Evolutionary conservation across 192 early-diverging fungal genomes (phyloP).

Genomic region (Umbelopsis sp.): DNA sequence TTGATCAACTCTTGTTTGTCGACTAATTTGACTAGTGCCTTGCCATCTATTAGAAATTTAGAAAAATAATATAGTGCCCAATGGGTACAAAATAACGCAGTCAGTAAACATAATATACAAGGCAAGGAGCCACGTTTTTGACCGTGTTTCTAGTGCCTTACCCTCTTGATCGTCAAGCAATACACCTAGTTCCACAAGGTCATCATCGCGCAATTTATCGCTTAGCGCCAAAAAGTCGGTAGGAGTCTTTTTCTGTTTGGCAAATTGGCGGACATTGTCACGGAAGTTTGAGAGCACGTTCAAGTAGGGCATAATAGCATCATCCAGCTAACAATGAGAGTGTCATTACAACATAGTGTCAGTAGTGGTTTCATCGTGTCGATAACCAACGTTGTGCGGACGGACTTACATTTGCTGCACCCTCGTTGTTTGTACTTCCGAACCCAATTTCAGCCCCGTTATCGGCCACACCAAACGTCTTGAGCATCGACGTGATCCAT

Average conservation of each 20-base stretch:
- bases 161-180: constrained; percentile 90
- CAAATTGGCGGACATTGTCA: constrained; percentile 82
- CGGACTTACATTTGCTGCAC: constrained; percentile 44
- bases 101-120: neutral
- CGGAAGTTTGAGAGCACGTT: constrained; percentile 84
- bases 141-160: constrained; percentile 2
- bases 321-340: constrained; percentile 46
- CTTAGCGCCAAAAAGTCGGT: constrained; percentile 71
- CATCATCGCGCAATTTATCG: constrained; percentile 88
- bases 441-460: constrained; percentile 73
- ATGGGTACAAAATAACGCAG: too few species aligned
- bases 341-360: neutral
- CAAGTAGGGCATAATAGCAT: constrained; percentile 78
- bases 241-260: constrained; percentile 53
- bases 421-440: constrained; percentile 39
- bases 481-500: constrained; percentile 83
- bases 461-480: constrained; percentile 80
- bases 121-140: neutral
- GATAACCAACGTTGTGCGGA: neutral
- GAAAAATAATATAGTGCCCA: too few species aligned
- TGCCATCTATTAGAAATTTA: constrained; percentile 67
- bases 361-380: neutral
- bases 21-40: constrained; percentile 90
- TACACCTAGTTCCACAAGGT: constrained; percentile 87
- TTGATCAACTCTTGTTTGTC: constrained; percentile 70